A percentile compares a stretch with the other conserved stretches of the same genome.
phyloP scores from a whole-genome alignment of 164 flowering plant species.

The Liquidambar formosana region DNA sequence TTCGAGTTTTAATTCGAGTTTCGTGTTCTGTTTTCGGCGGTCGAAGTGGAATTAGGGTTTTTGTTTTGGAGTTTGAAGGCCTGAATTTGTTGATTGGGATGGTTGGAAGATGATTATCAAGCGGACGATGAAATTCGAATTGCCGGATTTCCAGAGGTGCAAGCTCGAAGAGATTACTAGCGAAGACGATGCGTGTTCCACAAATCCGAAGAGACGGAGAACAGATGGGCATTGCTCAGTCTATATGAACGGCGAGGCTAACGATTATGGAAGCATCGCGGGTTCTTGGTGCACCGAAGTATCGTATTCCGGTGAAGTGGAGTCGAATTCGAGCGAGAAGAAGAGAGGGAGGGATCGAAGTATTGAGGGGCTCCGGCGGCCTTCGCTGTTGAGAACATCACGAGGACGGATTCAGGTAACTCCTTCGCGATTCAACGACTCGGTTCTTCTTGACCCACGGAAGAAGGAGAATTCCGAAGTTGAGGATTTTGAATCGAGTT shows the following conservation, averaged over 20 bases:
- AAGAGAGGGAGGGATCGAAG: conserved; percentile 7
- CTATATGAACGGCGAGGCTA: conserved; percentile 8
- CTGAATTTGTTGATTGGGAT: background rate
- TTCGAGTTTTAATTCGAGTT: no score
- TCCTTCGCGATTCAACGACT: conserved; percentile 59
- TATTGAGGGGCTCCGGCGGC: conserved; percentile 26
- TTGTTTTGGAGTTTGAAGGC: background rate
- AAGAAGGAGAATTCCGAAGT: conserved; percentile 33
- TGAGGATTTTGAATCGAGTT: conserved; percentile 14
- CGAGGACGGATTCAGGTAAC: conserved; percentile 53
- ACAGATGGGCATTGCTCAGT: conserved; percentile 10
- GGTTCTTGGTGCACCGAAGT: conserved; percentile 36
- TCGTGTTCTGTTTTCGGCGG: background rate
- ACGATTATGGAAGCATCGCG: conserved; percentile 24
- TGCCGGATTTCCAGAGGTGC: conserved; percentile 50
- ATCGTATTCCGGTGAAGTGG: conserved; percentile 30
- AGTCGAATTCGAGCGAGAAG: conserved; percentile 18
- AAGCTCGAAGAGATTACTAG: conserved; percentile 23
- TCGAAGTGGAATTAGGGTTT: conserved; percentile 16
- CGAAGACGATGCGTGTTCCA: conserved; percentile 20
- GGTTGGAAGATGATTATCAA: conserved; percentile 43
- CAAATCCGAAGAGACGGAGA: conserved; percentile 34
- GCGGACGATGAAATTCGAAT: conserved; percentile 38
- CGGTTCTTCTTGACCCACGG: conserved; percentile 43
- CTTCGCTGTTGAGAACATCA: conserved; percentile 44